Evolutionary conservation across 441 rosid species (phyloP).

Genomic region (Biscutella auriculata): DNA sequence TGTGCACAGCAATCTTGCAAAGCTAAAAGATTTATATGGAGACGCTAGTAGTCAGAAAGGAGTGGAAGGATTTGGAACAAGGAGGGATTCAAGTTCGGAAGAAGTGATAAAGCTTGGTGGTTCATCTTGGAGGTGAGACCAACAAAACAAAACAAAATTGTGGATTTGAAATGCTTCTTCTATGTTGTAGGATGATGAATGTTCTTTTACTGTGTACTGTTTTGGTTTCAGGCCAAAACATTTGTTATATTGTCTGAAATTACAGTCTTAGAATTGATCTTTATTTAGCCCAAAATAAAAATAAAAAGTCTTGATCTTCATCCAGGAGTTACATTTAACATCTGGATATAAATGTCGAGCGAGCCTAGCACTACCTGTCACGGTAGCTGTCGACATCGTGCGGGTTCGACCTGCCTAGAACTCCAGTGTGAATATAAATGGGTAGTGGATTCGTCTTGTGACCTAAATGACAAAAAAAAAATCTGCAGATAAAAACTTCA

Average conservation of each 20-base stretch:
- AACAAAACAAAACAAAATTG: not conserved
- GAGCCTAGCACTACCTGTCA: no score
- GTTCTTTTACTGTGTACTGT: constrained; percentile 5
- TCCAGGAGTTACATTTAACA: no score
- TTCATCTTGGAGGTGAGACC: constrained; percentile 55
- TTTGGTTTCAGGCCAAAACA: not conserved
- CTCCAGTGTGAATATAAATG: no score
- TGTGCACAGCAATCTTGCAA: constrained; percentile 72
- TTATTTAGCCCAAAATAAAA: no score
- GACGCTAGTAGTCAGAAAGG: constrained; percentile 45
- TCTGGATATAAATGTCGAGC: no score
- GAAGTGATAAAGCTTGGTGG: constrained; percentile 95
- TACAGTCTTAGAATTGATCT: not conserved
- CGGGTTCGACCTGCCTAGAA: no score
- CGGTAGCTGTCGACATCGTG: no score
- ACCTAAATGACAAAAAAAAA: no score
- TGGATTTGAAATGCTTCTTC: not conserved
- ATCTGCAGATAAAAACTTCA: no score
- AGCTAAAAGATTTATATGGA: constrained; percentile 84
- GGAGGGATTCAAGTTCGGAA: constrained; percentile 53
- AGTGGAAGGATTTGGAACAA: constrained; percentile 34
- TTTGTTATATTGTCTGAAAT: not conserved
- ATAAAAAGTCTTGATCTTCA: no score
- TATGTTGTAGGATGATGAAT: constrained; percentile 13
- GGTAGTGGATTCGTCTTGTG: no score